Conservation (phyloP, 1,284 basidiomycete genomes). For the Malassezia restricta region DNA sequence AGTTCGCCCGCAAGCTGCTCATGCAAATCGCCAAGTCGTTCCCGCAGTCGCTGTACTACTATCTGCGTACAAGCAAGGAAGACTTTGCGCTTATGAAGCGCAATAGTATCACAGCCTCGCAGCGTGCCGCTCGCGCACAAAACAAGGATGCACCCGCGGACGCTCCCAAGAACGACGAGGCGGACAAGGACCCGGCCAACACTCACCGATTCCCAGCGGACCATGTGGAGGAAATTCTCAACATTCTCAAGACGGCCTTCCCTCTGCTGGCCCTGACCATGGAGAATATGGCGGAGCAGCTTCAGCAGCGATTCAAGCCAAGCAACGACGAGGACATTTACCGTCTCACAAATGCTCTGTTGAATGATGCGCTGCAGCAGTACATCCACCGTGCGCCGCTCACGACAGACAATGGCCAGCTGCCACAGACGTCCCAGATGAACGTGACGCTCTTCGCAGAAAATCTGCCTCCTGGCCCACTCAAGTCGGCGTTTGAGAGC, state of each 20-base stretch:
- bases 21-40: slow-evolving; percentile 81
- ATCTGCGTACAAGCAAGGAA: slow-evolving; percentile 78
- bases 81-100: slow-evolving; percentile 55
- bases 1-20: slow-evolving; percentile 79
- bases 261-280: slow-evolving; percentile 85
- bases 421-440: slow-evolving; percentile 53
- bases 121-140: slow-evolving; percentile 47
- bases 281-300: slow-evolving; percentile 96
- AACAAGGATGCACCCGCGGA: slow-evolving; percentile 13
- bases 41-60: slow-evolving; percentile 94
- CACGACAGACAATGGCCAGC: slow-evolving; percentile 59
- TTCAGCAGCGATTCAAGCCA: slow-evolving; percentile 79
- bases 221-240: slow-evolving; percentile 83
- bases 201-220: slow-evolving; percentile 63
- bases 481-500: slow-evolving; percentile 70
- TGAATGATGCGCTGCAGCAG: slow-evolving; percentile 54
- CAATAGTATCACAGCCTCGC: slow-evolving; percentile 26
- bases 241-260: slow-evolving; percentile 90
- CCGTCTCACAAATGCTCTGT: slow-evolving; percentile 71
- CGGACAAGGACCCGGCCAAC: slow-evolving; percentile 17
- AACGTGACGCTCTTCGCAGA: slow-evolving; percentile 64
- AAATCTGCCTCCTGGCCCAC: slow-evolving; percentile 45
- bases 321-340: slow-evolving; percentile 88
- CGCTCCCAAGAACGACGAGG: slow-evolving; percentile 14
- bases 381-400: slow-evolving; percentile 40